Conservation (phyloP, 495 filamentous ascomycete species). For the Podospora pseudoanserina region DNA sequence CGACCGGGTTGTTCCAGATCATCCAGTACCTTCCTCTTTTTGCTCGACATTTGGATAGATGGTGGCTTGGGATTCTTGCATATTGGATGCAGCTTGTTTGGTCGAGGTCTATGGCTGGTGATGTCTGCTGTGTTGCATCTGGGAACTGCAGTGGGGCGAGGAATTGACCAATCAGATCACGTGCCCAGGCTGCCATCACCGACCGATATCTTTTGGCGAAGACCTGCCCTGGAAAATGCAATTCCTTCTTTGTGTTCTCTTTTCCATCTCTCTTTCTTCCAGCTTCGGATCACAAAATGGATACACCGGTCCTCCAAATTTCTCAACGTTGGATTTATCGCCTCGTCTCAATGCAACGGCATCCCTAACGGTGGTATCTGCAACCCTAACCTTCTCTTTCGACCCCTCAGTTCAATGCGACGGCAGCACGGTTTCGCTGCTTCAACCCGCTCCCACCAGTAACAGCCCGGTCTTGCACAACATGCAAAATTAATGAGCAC, state of each 20-base stretch:
- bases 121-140: not conserved
- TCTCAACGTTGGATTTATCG: not conserved
- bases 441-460: not conserved
- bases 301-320: not conserved
- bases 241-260: not conserved
- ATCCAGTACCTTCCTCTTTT: conserved; percentile 26
- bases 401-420: not conserved
- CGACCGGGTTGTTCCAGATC: conserved; percentile 1
- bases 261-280: not conserved
- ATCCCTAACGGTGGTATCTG: not conserved
- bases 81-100: not conserved
- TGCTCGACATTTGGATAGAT: conserved; percentile 16
- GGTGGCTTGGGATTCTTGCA: not conserved
- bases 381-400: not conserved
- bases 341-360: not conserved
- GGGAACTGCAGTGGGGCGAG: not conserved
- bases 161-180: not conserved
- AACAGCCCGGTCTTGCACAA: not conserved
- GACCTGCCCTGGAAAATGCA: not conserved
- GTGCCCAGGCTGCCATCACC: not conserved
- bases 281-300: not conserved
- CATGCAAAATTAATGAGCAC: not conserved
- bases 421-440: not conserved
- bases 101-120: not conserved
- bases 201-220: not conserved